phyloP scores from a whole-genome alignment of 1,139 yeast species.

The Zygosaccharomyces sapae region DNA sequence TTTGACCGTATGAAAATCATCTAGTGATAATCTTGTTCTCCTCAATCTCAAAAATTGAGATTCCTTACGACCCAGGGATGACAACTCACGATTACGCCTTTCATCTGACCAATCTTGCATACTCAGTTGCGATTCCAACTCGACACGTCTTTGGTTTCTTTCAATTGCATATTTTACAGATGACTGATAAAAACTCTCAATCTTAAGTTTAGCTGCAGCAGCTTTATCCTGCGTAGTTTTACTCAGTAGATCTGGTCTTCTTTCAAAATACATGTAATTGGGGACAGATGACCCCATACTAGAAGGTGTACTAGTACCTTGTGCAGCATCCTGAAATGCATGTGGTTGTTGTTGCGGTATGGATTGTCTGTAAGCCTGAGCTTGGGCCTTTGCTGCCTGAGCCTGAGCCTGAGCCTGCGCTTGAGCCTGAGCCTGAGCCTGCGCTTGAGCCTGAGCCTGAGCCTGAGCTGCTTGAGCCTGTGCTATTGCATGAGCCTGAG shows the following conservation, averaged over 20 bases:
- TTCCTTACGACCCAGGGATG: slow-evolving; percentile 68
- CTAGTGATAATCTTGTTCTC: slow-evolving; percentile 68
- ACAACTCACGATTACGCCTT: slow-evolving; percentile 67
- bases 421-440: slow-evolving; percentile 20
- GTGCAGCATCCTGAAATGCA: slow-evolving; percentile 21
- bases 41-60: slow-evolving; percentile 71
- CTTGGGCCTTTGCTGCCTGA: neutral
- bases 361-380: slow-evolving; percentile 18
- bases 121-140: slow-evolving; percentile 60
- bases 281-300: slow-evolving; percentile 13
- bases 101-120: slow-evolving; percentile 72
- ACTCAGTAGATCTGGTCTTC: slow-evolving; percentile 75
- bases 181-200: slow-evolving; percentile 73
- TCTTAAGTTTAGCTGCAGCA: slow-evolving; percentile 62
- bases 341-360: slow-evolving; percentile 19
- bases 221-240: slow-evolving; percentile 70
- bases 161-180: slow-evolving; percentile 78
- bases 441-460: slow-evolving; percentile 16
- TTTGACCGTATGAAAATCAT: slow-evolving; percentile 73
- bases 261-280: slow-evolving; percentile 68
- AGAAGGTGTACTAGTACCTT: slow-evolving; percentile 13
- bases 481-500: slow-evolving; percentile 8
- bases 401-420: slow-evolving; percentile 11
- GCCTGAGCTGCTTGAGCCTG: neutral
- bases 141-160: slow-evolving; percentile 71